Conservation (phyloP, 805 yeast genomes). For the Hanseniaspora vineae region DNA sequence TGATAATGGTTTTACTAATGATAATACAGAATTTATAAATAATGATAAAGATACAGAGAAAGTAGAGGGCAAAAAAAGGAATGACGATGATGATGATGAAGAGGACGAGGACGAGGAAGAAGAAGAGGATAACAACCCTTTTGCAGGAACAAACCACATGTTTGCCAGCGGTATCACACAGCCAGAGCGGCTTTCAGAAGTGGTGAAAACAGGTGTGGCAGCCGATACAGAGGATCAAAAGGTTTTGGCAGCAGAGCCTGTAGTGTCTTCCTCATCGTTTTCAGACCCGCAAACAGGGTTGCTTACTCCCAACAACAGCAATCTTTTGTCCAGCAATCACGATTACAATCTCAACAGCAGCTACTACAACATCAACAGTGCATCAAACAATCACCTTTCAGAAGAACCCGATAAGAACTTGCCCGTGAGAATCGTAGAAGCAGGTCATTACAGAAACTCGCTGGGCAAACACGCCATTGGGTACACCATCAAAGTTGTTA, state of each 20-base stretch:
- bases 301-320: too few relatives aligned
- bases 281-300: too few relatives aligned
- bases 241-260: background rate
- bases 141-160: constrained; percentile 25
- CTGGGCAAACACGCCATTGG: constrained; percentile 65
- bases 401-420: background rate
- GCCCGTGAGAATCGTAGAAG: constrained; percentile 51
- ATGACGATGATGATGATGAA: constrained; percentile 6
- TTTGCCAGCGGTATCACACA: constrained; percentile 24
- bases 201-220: background rate
- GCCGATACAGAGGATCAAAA: background rate
- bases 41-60: background rate
- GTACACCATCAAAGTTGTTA: constrained; percentile 52
- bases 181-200: background rate
- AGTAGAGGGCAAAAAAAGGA: background rate
- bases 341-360: too few relatives aligned
- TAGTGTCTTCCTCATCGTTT: too few relatives aligned
- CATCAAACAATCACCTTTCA: background rate
- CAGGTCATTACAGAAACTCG: constrained; percentile 78
- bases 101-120: constrained; percentile 6
- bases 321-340: too few relatives aligned
- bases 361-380: too few relatives aligned
- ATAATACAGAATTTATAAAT: too few relatives aligned
- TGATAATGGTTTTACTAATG: background rate
- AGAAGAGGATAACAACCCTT: constrained; percentile 29